phyloP scores from a whole-genome alignment of 1,284 basidiomycete species.

The Sanghuangporus baumii region DNA sequence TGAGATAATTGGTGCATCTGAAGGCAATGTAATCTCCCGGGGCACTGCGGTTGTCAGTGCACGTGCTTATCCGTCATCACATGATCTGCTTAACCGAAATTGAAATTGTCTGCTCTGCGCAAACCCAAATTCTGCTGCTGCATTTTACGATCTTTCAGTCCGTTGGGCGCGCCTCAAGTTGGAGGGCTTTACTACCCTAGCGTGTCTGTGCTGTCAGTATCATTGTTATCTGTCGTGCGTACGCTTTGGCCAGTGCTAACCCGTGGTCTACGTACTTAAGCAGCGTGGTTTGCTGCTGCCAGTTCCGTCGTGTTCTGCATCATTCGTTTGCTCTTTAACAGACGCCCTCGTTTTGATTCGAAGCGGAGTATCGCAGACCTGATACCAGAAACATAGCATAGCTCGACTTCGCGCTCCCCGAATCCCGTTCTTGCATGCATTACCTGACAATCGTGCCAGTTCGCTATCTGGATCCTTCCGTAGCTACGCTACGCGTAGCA shows the following conservation, averaged over 20 bases:
- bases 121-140: no score
- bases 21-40: no score
- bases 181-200: neutral
- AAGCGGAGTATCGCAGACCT: no score
- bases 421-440: neutral
- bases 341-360: neutral
- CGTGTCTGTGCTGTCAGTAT: neutral
- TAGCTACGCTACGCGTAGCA: neutral
- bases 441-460: neutral
- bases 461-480: neutral
- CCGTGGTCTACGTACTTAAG: neutral
- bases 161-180: neutral
- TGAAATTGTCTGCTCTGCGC: no score
- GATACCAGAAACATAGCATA: no score
- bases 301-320: neutral
- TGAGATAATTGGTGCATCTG: no score
- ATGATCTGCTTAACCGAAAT: no score
- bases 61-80: no score
- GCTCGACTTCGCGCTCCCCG: neutral
- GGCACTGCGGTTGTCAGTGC: no score
- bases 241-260: neutral
- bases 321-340: neutral
- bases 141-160: neutral
- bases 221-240: neutral
- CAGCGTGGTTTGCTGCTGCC: neutral